Evolutionary conservation across 2,329 filamentous ascomycete genomes (phyloP).

Genomic region (Epichloe coenophiala): DNA sequence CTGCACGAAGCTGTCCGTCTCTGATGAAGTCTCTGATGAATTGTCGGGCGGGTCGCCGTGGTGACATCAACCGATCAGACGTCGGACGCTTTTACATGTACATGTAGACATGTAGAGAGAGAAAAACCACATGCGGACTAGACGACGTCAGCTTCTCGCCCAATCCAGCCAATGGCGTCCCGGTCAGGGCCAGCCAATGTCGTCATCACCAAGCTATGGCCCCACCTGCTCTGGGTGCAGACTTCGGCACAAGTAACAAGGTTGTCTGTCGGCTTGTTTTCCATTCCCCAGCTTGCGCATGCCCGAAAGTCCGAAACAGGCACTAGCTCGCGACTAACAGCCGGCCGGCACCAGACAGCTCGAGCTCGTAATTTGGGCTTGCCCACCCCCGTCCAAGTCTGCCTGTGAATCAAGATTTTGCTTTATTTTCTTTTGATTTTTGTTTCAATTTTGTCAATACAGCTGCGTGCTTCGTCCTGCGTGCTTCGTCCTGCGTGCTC

Average conservation of each 20-base stretch:
- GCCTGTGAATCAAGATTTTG: neutral
- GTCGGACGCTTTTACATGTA: no score
- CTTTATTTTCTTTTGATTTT: no score
- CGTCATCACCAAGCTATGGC: constrained; percentile 7
- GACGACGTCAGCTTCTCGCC: neutral
- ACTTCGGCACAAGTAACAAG: no score
- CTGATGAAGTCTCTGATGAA: neutral
- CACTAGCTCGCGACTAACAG: constrained; percentile 1
- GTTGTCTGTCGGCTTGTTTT: no score
- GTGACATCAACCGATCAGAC: neutral
- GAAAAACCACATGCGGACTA: no score
- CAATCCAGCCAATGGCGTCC: neutral
- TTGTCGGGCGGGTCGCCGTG: neutral
- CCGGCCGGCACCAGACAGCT: neutral
- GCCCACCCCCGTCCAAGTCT: neutral
- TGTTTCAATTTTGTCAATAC: no score
- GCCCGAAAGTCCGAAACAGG: neutral
- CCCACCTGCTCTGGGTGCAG: constrained; percentile 2
- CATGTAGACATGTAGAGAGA: no score
- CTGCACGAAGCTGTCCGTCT: no score
- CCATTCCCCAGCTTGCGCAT: neutral
- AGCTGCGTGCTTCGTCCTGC: no score
- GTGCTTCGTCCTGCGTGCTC: no score
- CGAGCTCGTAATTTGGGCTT: neutral
- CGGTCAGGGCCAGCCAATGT: constrained; percentile 5